Conservation (phyloP, 495 filamentous ascomycete genomes). For the Tuber umbilicatum region DNA sequence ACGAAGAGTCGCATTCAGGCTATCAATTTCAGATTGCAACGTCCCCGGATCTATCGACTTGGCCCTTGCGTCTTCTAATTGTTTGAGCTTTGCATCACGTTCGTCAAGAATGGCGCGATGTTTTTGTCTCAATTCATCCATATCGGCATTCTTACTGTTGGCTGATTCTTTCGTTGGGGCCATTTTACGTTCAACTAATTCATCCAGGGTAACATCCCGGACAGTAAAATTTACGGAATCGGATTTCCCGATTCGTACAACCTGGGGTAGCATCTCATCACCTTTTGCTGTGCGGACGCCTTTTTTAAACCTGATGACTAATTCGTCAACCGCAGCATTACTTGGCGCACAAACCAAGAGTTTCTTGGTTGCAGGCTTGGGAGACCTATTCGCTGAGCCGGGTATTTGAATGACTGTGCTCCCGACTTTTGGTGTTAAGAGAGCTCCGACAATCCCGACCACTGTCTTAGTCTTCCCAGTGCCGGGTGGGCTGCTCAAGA, state of each 20-base stretch:
- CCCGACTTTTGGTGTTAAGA: slow-evolving; percentile 54
- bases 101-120: slow-evolving; percentile 68
- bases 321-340: slow-evolving; percentile 94
- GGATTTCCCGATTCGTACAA: slow-evolving; percentile 83
- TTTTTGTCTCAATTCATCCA: slow-evolving; percentile 73
- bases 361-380: slow-evolving; percentile 59
- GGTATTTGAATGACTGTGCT: slow-evolving; percentile 52
- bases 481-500: slow-evolving; percentile 62
- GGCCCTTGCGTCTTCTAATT: slow-evolving; percentile 63
- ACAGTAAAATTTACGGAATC: slow-evolving; percentile 90
- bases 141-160: slow-evolving; percentile 50
- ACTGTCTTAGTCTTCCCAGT: slow-evolving; percentile 99
- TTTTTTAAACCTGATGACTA: slow-evolving; percentile 85
- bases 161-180: slow-evolving; percentile 46
- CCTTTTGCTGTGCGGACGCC: slow-evolving; percentile 77
- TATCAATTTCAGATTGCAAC: slow-evolving; percentile 70
- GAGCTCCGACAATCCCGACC: slow-evolving; percentile 84
- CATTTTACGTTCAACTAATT: slow-evolving; percentile 72
- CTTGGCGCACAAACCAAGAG: slow-evolving; percentile 91
- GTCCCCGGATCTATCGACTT: slow-evolving; percentile 48
- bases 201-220: slow-evolving; percentile 86
- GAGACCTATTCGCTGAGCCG: slow-evolving; percentile 43
- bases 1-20: slow-evolving; percentile 58
- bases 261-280: slow-evolving; percentile 61
- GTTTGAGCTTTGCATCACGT: slow-evolving; percentile 58